Base-by-base conservation (phyloP, 2,329 filamentous ascomycete genomes). In the Pyrenophora graminea region DNA sequence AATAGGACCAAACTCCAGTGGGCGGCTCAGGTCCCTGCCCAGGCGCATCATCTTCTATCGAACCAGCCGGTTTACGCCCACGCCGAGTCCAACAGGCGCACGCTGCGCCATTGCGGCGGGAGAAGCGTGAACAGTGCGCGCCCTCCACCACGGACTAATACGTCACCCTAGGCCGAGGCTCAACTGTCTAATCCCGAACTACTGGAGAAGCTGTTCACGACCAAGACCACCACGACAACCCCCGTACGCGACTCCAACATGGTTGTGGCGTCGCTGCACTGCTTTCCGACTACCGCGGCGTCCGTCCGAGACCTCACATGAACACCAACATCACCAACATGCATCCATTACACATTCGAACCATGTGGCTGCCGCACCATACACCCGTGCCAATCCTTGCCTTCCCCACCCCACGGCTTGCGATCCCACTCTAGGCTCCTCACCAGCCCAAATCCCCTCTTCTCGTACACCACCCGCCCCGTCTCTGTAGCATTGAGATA, bases 401-500 rank as follows among this genome's bases (percentile, higher is more conserved):
- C 68, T 21, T 68, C 60, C 1, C 63, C 64, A 6, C 69, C 68
- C 59, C 65, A 72, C 5, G 52, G 39, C 31, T 23, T 54, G 8
- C 64, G 48, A 54, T 71, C 63, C 58, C 70, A 69, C 39, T 61
- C 56, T 1, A 62, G 10, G 1, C 25, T 48, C 41, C 45, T 59
- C 7, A 55, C 56, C 10, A 67, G 15, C 38, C 56, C 48, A 39
- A 70, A 72, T 6, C 69, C 69, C 19, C 46, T 48, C 46, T 62
- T 64, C 56, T 70, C 69, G 52, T 80, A 79, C 17, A 79, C 50
- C 8, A 63, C 62, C 46, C 67, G 63, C 0, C 72, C 77, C 40
- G 62, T 58, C 19, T 65, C 58, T n/a, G 67, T 74, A 6, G 71
- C 67, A 55, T 77, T 75, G 30, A 79, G 43, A 62, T 76, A 79